Base-by-base conservation (phyloP, 2,329 filamentous ascomycete species). In the Monosporascus sp. region DNA sequence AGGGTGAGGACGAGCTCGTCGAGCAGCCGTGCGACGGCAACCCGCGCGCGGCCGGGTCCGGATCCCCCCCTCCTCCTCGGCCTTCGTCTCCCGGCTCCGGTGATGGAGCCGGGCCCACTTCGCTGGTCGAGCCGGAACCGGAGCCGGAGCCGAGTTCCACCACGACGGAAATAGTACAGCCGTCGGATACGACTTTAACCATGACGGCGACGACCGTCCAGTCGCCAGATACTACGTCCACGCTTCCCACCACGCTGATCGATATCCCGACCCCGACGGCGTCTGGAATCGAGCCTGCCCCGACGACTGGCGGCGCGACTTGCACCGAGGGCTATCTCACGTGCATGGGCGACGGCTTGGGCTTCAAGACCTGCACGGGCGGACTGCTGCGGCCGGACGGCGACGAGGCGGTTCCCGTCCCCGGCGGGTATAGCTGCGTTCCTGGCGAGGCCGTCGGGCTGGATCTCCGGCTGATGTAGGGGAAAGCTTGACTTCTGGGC, bases 1-100 rank as follows among this genome's bases (percentile, higher is more conserved):
- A 71, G 22, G 54, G 70, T 41, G 20, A 65, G 0, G 55, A 58
- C 19, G 70, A 74, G 40, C 54, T 70, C 5, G 66, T 66, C 48
- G 50, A 55, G 53, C 66, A 68, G 52, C 37, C 52, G 5, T 69
- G 68, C 37, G 65, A 69, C 49, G 65, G 67, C 0, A 69, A 70
- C 35, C 62, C 67, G 7, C 60, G 60, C 3, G 60, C 58, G 4
- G 57, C 51, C 26, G 44, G 1, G 4, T 1, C 31, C 31, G 11
- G 31, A 5, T 2, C 14, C 17, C 17, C 20, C 44, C 22, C 37
- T 35, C 41, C n/a, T 9, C n/a, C 37, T 22, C 3, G n/a, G n/a
- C n/a, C n/a, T n/a, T n/a, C 52, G 24, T 11, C 16, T 8, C 17
- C 14, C 11, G 14, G 24, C 49, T 3, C 19, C 16, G 24, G 37